Evolutionary conservation across 176 grass and related monocot species (phyloP).

Genomic region (Chrysopogon serrulatus): DNA sequence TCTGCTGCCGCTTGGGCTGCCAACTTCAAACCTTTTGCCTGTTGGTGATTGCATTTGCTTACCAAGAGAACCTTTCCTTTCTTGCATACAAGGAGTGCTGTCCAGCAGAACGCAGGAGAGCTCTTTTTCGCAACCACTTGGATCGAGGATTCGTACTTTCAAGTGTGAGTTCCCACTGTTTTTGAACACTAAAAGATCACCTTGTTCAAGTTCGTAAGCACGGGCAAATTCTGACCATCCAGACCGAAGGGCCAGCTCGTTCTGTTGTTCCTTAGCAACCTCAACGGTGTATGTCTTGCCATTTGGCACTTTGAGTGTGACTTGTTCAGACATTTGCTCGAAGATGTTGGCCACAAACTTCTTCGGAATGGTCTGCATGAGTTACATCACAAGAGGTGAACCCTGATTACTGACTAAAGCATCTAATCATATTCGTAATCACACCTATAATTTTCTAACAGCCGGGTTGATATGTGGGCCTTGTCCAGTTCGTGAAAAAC

Average conservation of each 20-base stretch:
- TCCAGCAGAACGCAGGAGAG: conserved; percentile 9
- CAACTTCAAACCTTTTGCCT: background rate
- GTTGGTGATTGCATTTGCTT: background rate
- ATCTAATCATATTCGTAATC: background rate
- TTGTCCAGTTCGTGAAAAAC: too few relatives aligned
- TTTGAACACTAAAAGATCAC: conserved; percentile 49
- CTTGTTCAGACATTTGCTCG: conserved; percentile 2
- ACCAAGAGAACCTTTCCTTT: background rate
- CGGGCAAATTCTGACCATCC: conserved; percentile 42
- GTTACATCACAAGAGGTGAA: background rate
- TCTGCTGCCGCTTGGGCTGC: background rate
- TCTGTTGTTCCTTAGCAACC: background rate
- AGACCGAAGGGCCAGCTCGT: conserved; percentile 15
- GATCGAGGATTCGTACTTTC: conserved; percentile 35
- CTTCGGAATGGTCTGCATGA: conserved; percentile 34
- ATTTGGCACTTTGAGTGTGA: conserved; percentile 31
- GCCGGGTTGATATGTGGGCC: background rate
- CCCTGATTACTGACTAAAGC: background rate
- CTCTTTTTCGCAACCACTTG: conserved; percentile 29
- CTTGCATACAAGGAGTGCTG: background rate
- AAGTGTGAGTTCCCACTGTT: conserved; percentile 28
- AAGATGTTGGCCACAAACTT: conserved; percentile 34
- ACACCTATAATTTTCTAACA: background rate
- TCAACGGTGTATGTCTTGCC: conserved; percentile 25
- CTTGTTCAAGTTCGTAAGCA: conserved; percentile 6